A percentile compares a stretch with the other conserved stretches of the same genome.
Evolutionary conservation across 2,329 filamentous ascomycete genomes (phyloP).

Genomic region (Sclerotinia glacialis): DNA sequence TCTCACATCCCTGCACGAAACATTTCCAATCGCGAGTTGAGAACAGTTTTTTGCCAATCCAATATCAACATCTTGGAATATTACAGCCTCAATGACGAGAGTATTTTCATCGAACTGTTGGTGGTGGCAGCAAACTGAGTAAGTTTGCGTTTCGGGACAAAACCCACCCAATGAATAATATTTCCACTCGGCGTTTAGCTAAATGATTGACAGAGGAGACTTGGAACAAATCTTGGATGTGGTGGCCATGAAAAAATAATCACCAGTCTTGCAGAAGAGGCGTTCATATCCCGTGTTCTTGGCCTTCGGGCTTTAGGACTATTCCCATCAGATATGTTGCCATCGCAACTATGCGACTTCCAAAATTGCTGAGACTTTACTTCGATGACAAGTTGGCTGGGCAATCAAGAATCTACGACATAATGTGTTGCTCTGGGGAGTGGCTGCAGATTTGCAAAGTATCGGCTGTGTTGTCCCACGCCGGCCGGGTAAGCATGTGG

Average conservation of each 20-base stretch:
- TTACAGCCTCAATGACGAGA: background rate
- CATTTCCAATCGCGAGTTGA: constrained; percentile 3
- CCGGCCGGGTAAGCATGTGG: background rate
- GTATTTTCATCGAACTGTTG: background rate
- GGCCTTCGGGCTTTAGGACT: background rate
- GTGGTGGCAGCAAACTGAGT: constrained; percentile 5
- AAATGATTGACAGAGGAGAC: background rate
- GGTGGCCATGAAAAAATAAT: too few relatives aligned
- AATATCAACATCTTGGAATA: constrained; percentile 16
- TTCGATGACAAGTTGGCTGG: background rate
- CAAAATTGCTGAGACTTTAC: background rate
- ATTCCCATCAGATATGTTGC: constrained; percentile 7
- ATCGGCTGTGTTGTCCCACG: background rate
- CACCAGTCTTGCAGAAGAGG: background rate
- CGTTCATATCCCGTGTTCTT: background rate
- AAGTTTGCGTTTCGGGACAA: background rate
- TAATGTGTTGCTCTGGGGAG: background rate
- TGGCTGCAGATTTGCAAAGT: constrained; percentile 10
- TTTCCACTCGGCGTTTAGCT: background rate
- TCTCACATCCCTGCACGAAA: background rate
- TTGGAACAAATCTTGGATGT: background rate
- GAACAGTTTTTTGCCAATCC: background rate
- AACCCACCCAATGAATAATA: background rate
- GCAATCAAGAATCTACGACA: background rate
- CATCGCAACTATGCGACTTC: constrained; percentile 13